These are phyloP conservation scores for Beta macrorhiza DNA, from an alignment of 179 eudicot species.

Conservation along the genomic window DNA sequence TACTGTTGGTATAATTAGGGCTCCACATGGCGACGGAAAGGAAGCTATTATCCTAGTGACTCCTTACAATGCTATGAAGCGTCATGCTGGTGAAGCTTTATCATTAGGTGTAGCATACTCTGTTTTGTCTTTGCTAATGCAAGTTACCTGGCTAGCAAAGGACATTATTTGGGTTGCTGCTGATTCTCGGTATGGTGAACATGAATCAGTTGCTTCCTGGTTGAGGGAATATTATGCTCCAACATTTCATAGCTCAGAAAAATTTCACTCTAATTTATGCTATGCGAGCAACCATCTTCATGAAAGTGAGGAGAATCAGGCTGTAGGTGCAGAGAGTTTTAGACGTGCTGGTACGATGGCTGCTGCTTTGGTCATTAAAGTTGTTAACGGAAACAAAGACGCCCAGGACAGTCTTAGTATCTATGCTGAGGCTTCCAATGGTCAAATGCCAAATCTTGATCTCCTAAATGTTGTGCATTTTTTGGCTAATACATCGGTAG, in stretches of 20 bases:
- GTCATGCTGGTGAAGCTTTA: slow-evolving; percentile 58
- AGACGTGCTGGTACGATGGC: slow-evolving; percentile 99
- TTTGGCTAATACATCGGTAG: slow-evolving; percentile 82
- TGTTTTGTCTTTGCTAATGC: slow-evolving; percentile 68
- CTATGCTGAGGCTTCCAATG: slow-evolving; percentile 95
- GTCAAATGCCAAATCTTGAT: slow-evolving; percentile 99
- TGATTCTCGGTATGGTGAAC: slow-evolving; percentile 86
- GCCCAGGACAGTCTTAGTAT: slow-evolving; percentile 61
- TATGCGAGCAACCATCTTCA: slow-evolving; percentile 26
- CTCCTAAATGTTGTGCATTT: slow-evolving; percentile 86
- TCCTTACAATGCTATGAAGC: slow-evolving; percentile 69
- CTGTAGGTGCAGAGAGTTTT: slow-evolving; percentile 38
- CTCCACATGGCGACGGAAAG: slow-evolving; percentile 98
- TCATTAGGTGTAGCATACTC: slow-evolving; percentile 78
- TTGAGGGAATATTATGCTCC: slow-evolving; percentile 79
- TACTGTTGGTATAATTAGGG: slow-evolving; percentile 87
- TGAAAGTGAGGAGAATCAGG: slow-evolving; percentile 26
- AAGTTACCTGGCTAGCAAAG: slow-evolving; percentile 92
- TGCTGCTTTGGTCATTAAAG: slow-evolving; percentile 90
- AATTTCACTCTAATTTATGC: slow-evolving; percentile 36
- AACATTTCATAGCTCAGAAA: slow-evolving; percentile 39
- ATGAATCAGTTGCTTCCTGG: slow-evolving; percentile 83
- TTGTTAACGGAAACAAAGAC: slow-evolving; percentile 42
- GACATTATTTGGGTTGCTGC: slow-evolving; percentile 98
- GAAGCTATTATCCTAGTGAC: slow-evolving; percentile 92